Base-by-base conservation (phyloP, 345 rosid genomes). In the Eutrema japonicum region DNA sequence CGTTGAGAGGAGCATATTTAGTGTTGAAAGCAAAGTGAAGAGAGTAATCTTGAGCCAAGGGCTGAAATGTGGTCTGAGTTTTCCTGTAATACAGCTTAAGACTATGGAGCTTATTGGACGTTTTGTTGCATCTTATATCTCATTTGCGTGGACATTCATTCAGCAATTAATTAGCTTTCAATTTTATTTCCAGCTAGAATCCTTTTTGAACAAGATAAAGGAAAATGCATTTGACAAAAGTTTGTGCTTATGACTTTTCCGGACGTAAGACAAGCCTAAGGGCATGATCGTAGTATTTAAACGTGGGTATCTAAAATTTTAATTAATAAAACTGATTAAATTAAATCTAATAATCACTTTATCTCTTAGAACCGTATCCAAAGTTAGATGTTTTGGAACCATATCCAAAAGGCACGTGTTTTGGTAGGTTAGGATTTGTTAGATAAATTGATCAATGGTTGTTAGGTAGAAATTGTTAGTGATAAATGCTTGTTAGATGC, bases 61-160 rank as follows among this genome's bases (percentile, higher is more conserved):
- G 60, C 33, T 27, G 26, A 55, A 52, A 32, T 30, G 4, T 61
- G 47, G 64, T 73, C 65, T 1, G 10, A 64, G 5, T 42, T 46
- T 26, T 38, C 4, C 11, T 65, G 45, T 74, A 74, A 30, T 67
- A 58, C 66, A 13, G 12, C 52, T 49, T 33, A n/a, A 58, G 54
- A 57, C 40, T 59, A 42, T 66, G 46, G 45, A 66, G 43, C 43
- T 36, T 45, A 36, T 29, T 37, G 26, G 59, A 60, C 40, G 53
- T 30, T 63, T 63, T 46, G 54, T 45, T 47, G 55, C 29, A 30
- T 64, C 4, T 61, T 12, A 30, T 42, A 22, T 5, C 51, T 26
- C 37, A 60, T 60, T 30, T 43, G 37, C n/a, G 40, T 30, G 18
- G 26, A 30, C 67, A n/a, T 2, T n/a, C 13, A n/a, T 45, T 30